phyloP scores from a whole-genome alignment of 495 filamentous ascomycete genomes.

The Neurospora sp. region DNA sequence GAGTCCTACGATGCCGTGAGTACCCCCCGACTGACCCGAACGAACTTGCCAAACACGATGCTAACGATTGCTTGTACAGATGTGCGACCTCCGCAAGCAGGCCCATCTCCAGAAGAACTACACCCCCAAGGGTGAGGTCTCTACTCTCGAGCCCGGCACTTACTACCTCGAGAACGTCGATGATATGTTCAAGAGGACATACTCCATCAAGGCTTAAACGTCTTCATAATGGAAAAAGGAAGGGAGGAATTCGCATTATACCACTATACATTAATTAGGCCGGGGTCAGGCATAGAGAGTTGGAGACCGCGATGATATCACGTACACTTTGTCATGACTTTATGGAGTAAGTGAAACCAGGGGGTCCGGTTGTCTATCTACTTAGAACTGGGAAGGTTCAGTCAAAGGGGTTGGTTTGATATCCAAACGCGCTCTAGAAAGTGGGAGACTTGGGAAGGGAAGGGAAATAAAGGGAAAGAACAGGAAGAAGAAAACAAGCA shows the following conservation, averaged over 20 bases:
- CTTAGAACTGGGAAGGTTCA: neutral
- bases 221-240: neutral
- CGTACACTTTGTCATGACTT: neutral
- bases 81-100: conserved; percentile 88
- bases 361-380: neutral
- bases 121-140: conserved; percentile 63
- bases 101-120: conserved; percentile 92
- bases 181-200: conserved; percentile 89
- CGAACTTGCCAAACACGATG: neutral
- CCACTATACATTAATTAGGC: neutral
- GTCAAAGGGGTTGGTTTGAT: neutral
- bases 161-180: conserved; percentile 90
- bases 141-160: conserved; percentile 64
- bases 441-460: neutral
- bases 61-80: conserved; percentile 38
- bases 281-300: neutral
- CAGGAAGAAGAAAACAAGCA: neutral
- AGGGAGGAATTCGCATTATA: neutral
- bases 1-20: conserved; percentile 79
- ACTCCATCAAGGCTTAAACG: conserved; percentile 74
- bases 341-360: neutral
- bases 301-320: neutral
- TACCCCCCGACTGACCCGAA: neutral
- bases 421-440: neutral
- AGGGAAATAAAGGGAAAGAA: neutral